Evolutionary conservation across 2,329 filamentous ascomycete genomes (phyloP), one percentile per base, ranked within the genome.

Genomic region (Pseudocercospora fijiensis): DNA sequence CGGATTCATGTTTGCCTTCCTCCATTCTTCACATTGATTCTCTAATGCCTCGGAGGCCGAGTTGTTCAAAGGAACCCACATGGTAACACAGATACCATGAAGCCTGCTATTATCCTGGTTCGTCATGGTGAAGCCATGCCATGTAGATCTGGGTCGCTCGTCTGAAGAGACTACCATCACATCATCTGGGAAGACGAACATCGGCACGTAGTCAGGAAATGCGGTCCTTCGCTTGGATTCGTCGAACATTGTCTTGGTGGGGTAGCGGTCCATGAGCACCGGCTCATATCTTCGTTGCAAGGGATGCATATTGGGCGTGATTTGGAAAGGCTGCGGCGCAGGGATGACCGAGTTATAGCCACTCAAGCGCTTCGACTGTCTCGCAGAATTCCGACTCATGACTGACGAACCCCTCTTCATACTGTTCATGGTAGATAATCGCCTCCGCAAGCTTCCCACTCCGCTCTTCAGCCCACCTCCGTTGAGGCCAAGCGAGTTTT

Each of bases 51-150:
- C 91, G 1, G 95, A 93, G 5, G 94, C 88, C 63, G 89, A 87
- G 10, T 88, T 83, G 66, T 91, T 91, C 60, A 99, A 79, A 0
- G 95, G 92, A 60, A 92, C 91, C 95, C 95, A 99, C 47, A 98
- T 85, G 60, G 92, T 96, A 61, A 97, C 85, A 66, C 90, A 93
- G 63, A 98, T 91, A 33, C 92, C 94, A 74, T 98, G 94, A 20
- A 98, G 83, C 76, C 95, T 96, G 61, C 91, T 90, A 72, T 92
- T 94, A 75, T 98, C 93, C 61, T 91, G 90, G 22, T 90, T 90
- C 1, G 95, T 99, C 95, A 99, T 98, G 66, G 92, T 93, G 75
- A 99, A 99, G 56, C 95, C 95, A 78, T 99, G 95, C 95, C 95
- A 99, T 24, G 93, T 97, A n/a, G 95, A 94, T 66, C 92, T 85